These are phyloP conservation scores for Brassica nigra DNA, from an alignment of 345 rosid species.

Conservation along the genomic window DNA sequence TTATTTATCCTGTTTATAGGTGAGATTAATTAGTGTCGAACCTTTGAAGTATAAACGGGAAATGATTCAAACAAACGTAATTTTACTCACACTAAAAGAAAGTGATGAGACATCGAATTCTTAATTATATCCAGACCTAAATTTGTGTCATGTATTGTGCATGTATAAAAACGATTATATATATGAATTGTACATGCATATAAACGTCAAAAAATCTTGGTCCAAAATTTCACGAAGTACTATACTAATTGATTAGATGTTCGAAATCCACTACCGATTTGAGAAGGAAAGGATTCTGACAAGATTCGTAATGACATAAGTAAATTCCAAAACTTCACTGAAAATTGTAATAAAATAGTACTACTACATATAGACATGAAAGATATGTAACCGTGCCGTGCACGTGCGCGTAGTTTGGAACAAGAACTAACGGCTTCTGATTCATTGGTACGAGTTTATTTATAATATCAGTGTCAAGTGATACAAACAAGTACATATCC, in stretches of 20 bases:
- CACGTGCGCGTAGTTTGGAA: constrained; percentile 34
- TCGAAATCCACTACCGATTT: background rate
- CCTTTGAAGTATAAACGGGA: background rate
- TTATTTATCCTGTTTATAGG: background rate
- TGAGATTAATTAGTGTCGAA: background rate
- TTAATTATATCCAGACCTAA: background rate
- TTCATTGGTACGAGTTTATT: background rate
- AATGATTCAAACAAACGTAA: background rate
- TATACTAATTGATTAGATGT: background rate
- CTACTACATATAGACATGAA: constrained; percentile 16
- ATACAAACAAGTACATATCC: constrained; percentile 6
- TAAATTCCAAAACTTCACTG: constrained; percentile 35
- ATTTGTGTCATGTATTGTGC: background rate
- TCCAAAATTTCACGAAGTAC: background rate
- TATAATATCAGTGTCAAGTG: background rate
- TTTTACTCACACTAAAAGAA: background rate
- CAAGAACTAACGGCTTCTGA: constrained; percentile 44
- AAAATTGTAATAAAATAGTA: constrained; percentile 13
- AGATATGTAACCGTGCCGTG: constrained; percentile 14
- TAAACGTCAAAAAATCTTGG: background rate
- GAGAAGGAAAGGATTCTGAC: background rate
- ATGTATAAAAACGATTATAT: background rate
- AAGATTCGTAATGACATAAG: constrained; percentile 26
- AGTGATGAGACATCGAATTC: background rate
- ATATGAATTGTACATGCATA: too few relatives aligned